Evolutionary conservation across 1,139 yeast genomes (phyloP).

Genomic region (Geotrichum phurueaensis): DNA sequence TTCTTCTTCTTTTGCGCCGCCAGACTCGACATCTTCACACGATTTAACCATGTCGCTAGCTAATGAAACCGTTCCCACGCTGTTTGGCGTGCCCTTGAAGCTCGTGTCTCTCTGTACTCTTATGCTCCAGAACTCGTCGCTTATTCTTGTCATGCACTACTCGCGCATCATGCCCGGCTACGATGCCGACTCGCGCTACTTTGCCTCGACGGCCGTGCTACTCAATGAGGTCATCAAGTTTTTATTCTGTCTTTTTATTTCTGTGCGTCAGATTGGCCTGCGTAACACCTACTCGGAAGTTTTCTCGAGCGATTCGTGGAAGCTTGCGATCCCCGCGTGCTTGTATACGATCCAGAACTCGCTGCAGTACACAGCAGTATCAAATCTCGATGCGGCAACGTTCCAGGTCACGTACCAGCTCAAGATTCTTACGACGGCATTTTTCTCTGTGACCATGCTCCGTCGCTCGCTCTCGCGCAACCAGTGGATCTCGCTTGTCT

Average conservation of each 20-base stretch:
- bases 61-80: slow-evolving; percentile 15
- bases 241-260: slow-evolving; percentile 30
- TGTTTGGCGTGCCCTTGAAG: slow-evolving; percentile 31
- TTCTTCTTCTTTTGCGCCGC: background rate
- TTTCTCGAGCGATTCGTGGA: slow-evolving; percentile 38
- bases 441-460: slow-evolving; percentile 39
- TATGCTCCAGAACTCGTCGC: slow-evolving; percentile 36
- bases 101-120: slow-evolving; percentile 33
- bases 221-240: slow-evolving; percentile 40
- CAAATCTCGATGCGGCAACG: slow-evolving; percentile 41
- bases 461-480: slow-evolving; percentile 31
- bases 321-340: slow-evolving; percentile 40
- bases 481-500: slow-evolving; percentile 38
- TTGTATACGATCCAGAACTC: slow-evolving; percentile 40
- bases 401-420: slow-evolving; percentile 43
- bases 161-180: slow-evolving; percentile 41
- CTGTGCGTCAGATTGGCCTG: slow-evolving; percentile 28
- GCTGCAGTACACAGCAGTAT: slow-evolving; percentile 40
- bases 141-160: slow-evolving; percentile 40
- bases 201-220: slow-evolving; percentile 41
- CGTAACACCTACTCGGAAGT: slow-evolving; percentile 29
- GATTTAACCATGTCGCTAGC: background rate
- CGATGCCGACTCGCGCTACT: slow-evolving; percentile 31
- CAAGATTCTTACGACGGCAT: slow-evolving; percentile 41
- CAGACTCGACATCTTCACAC: background rate